Percentiles rank a stretch among this genome's conserved stretches.
Evolutionary conservation across 305 asterid genomes (phyloP).

Genomic region (Fraxinus dipetala): DNA sequence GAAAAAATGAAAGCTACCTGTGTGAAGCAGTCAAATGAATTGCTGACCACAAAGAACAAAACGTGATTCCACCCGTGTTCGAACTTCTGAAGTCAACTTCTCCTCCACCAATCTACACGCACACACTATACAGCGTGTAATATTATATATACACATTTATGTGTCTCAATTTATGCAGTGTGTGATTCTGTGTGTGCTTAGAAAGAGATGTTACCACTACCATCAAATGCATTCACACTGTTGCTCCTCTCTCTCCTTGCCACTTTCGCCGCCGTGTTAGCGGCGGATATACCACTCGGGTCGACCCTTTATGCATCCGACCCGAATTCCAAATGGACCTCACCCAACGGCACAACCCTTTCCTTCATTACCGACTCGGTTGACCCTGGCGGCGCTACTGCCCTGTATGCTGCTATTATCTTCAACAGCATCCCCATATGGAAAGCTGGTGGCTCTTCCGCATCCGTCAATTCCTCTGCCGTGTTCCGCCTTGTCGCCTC

Average conservation of each 20-base stretch:
- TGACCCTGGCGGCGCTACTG: constrained; percentile 17
- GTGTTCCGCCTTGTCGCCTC: constrained; percentile 55
- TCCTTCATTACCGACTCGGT: constrained; percentile 49
- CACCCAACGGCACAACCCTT: constrained; percentile 52
- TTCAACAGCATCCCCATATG: constrained; percentile 39
- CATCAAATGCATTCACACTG: neutral
- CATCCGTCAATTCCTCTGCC: constrained; percentile 36
- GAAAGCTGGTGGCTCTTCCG: constrained; percentile 32
- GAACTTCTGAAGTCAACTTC: constrained; percentile 25
- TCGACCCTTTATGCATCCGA: constrained; percentile 63
- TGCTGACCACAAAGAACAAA: neutral
- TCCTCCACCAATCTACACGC: constrained; percentile 10
- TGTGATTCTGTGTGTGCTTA: neutral
- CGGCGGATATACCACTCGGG: constrained; percentile 55
- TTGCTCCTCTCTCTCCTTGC: constrained; percentile 24
- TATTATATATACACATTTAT: neutral
- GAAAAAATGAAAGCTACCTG: neutral
- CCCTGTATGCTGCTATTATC: constrained; percentile 39
- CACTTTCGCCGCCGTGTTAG: constrained; percentile 27
- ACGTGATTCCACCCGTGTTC: neutral
- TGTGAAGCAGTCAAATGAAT: neutral
- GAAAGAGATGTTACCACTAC: constrained; percentile 14
- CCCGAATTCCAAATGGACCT: constrained; percentile 58
- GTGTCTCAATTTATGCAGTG: neutral
- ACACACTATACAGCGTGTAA: constrained; percentile 5